These are phyloP conservation scores for Metschnikowia cerradonensis DNA, from an alignment of 805 yeast genomes.

Conservation along the genomic window DNA sequence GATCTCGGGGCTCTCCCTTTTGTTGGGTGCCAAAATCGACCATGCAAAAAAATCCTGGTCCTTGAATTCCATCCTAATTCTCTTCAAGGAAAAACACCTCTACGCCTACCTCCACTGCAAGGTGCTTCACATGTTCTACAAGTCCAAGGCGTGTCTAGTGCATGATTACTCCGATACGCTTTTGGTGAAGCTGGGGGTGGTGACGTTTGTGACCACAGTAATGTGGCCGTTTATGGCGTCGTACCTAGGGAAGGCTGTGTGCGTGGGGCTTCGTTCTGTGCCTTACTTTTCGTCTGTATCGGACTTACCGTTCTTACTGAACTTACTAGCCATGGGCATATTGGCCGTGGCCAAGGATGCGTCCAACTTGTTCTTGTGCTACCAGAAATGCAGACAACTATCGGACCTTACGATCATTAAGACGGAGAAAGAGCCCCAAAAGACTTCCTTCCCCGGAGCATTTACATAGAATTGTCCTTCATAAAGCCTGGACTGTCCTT, in stretches of 20 bases:
- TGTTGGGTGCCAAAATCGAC: constrained; percentile 7
- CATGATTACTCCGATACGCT: constrained; percentile 32
- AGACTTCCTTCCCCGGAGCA: neutral
- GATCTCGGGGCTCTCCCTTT: constrained; percentile 10
- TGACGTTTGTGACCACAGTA: constrained; percentile 30
- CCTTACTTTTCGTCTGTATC: constrained; percentile 12
- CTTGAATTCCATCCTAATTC: neutral
- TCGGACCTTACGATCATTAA: constrained; percentile 24
- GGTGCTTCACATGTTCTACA: constrained; percentile 17
- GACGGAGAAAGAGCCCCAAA: neutral
- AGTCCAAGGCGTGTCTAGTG: constrained; percentile 30
- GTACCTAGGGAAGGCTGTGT: constrained; percentile 26
- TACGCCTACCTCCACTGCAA: constrained; percentile 7
- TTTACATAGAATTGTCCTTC: neutral
- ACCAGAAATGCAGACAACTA: constrained; percentile 28
- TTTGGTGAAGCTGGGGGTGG: constrained; percentile 20
- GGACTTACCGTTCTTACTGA: constrained; percentile 25
- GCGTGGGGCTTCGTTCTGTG: constrained; percentile 10
- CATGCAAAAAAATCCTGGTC: neutral
- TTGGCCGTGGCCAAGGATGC: constrained; percentile 36
- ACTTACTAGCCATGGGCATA: constrained; percentile 28
- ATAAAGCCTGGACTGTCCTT: no score
- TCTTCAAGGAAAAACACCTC: constrained; percentile 6
- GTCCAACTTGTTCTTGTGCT: constrained; percentile 26
- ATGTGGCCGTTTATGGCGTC: constrained; percentile 39